Percentiles rank a stretch among this genome's conserved stretches.
Conservation (phyloP, 306 rosid species). For the Potentilla sterilis region DNA sequence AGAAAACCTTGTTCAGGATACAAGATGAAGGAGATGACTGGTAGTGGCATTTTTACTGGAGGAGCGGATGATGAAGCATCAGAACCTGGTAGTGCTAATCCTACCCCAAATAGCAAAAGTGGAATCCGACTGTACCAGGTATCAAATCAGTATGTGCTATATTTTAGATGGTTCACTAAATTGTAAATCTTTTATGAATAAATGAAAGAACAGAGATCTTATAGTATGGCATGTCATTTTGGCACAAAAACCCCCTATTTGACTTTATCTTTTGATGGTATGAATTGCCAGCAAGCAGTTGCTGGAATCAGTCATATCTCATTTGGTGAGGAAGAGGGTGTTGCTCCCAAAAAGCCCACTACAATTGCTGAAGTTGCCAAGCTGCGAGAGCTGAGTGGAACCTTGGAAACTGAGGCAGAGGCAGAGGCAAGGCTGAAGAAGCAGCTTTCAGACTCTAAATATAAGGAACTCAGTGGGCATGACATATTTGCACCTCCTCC, state of each 20-base stretch:
- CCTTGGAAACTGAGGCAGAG: conserved; percentile 78
- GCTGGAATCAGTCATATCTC: conserved; percentile 95
- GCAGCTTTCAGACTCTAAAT: conserved; percentile 91
- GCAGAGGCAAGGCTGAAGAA: conserved; percentile 63
- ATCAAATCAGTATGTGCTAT: conserved; percentile 17
- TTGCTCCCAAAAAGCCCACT: conserved; percentile 77
- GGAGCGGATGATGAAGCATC: conserved; percentile 54
- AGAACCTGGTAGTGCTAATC: conserved; percentile 61
- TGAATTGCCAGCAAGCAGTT: conserved; percentile 67
- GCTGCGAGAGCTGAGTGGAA: conserved; percentile 96
- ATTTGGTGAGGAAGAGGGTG: conserved; percentile 71
- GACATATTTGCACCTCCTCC: conserved; percentile 98
- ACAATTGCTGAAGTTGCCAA: conserved; percentile 87
- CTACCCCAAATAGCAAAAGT: conserved; percentile 50
- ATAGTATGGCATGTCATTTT: background rate
- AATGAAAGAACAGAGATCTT: background rate
- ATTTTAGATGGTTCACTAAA: background rate
- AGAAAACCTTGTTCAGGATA: conserved; percentile 92
- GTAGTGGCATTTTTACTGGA: conserved; percentile 84
- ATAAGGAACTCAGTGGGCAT: conserved; percentile 89
- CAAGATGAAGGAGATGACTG: conserved; percentile 98
- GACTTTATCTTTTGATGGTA: conserved; percentile 22
- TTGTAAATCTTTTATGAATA: background rate
- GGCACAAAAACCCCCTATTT: background rate
- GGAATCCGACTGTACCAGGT: conserved; percentile 97